A percentile compares a stretch with the other conserved stretches of the same genome.
These are phyloP conservation scores for Ceratocystiopsis sp. DNA, from an alignment of 2,329 filamentous ascomycete genomes.

Conservation along the genomic window DNA sequence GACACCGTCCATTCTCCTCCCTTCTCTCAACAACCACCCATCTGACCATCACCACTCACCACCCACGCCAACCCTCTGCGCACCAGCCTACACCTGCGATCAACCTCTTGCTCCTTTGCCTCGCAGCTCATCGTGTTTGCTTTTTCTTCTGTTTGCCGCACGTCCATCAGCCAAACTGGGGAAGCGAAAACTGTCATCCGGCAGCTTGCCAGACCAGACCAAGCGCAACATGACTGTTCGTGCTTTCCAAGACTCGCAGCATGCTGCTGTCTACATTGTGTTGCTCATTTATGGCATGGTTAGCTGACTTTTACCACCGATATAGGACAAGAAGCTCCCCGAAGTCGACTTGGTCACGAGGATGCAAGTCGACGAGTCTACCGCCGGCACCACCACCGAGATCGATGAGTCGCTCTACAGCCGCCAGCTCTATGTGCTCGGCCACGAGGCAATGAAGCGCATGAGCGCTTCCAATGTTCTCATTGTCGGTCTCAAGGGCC, in stretches of 20 bases:
- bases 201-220: constrained; percentile 36
- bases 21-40: no score
- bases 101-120: neutral
- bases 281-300: neutral
- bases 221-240: constrained; percentile 48
- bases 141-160: neutral
- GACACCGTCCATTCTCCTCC: no score
- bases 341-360: constrained; percentile 46
- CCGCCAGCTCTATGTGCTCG: constrained; percentile 54
- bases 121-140: neutral
- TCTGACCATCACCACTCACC: no score
- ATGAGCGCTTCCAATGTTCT: constrained; percentile 95
- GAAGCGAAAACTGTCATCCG: constrained; percentile 50
- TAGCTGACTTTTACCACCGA: no score
- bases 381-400: constrained; percentile 32
- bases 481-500: constrained; percentile 75
- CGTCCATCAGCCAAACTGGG: constrained; percentile 31
- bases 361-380: constrained; percentile 48
- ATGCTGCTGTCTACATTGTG: neutral
- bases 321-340: constrained; percentile 31
- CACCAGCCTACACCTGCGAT: no score
- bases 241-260: constrained; percentile 6
- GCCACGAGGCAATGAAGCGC: constrained; percentile 86
- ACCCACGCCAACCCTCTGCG: no score
- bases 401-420: constrained; percentile 63